These are phyloP conservation scores for Phaeophleospora eucalypticola DNA, from an alignment of 2,329 filamentous ascomycete species.

Conservation along the genomic window DNA sequence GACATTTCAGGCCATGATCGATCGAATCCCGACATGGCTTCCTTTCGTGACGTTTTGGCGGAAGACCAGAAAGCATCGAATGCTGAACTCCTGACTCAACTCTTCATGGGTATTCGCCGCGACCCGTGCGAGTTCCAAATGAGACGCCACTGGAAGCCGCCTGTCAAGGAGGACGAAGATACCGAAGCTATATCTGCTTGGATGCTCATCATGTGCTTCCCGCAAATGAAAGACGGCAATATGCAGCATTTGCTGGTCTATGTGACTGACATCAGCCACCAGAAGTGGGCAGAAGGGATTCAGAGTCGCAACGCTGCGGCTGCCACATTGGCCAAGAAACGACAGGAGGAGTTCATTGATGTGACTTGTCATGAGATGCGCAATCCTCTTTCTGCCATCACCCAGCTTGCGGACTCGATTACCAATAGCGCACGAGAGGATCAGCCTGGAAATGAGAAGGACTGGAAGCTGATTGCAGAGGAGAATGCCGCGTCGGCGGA, in stretches of 20 bases:
- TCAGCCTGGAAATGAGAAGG: background rate
- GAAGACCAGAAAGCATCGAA: too few species aligned
- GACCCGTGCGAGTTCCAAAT: too few species aligned
- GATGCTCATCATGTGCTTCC: slow-evolving; percentile 18
- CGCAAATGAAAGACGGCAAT: slow-evolving; percentile 18
- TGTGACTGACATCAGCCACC: slow-evolving; percentile 37
- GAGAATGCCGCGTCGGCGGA: slow-evolving; percentile 23
- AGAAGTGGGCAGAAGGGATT: slow-evolving; percentile 33
- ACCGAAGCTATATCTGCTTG: slow-evolving; percentile 10
- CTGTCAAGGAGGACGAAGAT: slow-evolving; percentile 6
- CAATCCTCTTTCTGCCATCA: slow-evolving; percentile 42
- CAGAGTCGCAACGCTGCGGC: slow-evolving; percentile 18
- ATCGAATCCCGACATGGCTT: too few species aligned
- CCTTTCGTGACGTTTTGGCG: too few species aligned
- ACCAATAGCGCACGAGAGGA: slow-evolving; percentile 2
- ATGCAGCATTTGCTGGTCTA: slow-evolving; percentile 35
- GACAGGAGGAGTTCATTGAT: slow-evolving; percentile 32
- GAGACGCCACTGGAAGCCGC: slow-evolving; percentile 16
- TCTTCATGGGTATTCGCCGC: too few species aligned
- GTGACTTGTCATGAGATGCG: slow-evolving; percentile 39
- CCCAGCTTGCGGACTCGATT: slow-evolving; percentile 41
- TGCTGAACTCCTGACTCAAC: too few species aligned
- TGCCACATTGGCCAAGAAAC: slow-evolving; percentile 28
- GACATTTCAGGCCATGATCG: slow-evolving; percentile 21
- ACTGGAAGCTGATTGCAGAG: slow-evolving; percentile 5